phyloP scores from a whole-genome alignment of 768 basidiomycete species.

The Xerocomellus dryophilus region DNA sequence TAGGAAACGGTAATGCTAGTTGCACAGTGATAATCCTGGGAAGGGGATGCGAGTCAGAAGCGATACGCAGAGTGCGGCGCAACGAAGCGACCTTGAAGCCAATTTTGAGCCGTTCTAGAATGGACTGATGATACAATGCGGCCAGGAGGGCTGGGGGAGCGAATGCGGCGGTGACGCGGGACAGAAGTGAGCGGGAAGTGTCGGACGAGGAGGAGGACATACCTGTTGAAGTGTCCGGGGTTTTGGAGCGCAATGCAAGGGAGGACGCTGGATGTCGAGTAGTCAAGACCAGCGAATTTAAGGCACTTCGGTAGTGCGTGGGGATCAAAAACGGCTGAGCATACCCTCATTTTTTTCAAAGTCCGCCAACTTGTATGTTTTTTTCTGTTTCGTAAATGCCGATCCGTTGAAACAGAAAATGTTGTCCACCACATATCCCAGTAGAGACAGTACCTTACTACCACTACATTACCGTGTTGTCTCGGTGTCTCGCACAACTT shows the following conservation, averaged over 20 bases:
- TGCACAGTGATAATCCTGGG: conserved; percentile 64
- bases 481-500: too few species aligned
- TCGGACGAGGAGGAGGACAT: conserved; percentile 27
- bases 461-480: neutral
- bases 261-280: conserved; percentile 32
- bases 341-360: conserved; percentile 37
- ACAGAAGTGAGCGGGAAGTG: conserved; percentile 13
- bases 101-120: conserved; percentile 74
- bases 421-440: neutral
- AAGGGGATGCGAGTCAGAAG: conserved; percentile 22
- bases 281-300: conserved; percentile 37
- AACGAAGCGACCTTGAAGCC: conserved; percentile 56
- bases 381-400: conserved; percentile 25
- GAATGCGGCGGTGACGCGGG: conserved; percentile 23
- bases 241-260: conserved; percentile 31
- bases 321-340: conserved; percentile 36
- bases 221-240: conserved; percentile 42
- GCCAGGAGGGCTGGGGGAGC: conserved; percentile 43
- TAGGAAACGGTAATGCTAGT: conserved; percentile 56
- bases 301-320: conserved; percentile 41
- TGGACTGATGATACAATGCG: conserved; percentile 80
- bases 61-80: conserved; percentile 13
- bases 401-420: conserved; percentile 13
- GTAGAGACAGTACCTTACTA: neutral
- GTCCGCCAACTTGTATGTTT: conserved; percentile 27